Conservation (phyloP, 2,329 filamentous ascomycete genomes). For the Cladosporium colombiae region DNA sequence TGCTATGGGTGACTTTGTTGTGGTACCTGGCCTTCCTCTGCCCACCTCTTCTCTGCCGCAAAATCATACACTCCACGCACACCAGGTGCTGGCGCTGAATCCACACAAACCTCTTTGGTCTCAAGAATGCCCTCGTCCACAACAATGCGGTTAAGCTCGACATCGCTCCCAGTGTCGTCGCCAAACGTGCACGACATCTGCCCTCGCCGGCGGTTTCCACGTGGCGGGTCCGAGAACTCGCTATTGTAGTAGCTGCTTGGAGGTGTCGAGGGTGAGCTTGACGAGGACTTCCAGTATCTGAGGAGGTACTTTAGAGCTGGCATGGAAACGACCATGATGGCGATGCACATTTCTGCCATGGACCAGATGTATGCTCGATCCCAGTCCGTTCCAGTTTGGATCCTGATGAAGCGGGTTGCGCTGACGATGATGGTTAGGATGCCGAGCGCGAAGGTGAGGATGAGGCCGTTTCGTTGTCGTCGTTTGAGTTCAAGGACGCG, state of each 20-base stretch:
- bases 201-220: neutral
- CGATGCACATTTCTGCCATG: neutral
- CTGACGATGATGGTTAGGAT: constrained; percentile 1
- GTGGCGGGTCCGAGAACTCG: neutral
- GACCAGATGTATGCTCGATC: constrained; percentile 2
- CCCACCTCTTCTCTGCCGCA: constrained; percentile 7
- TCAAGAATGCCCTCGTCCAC: neutral
- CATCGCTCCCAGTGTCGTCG: neutral
- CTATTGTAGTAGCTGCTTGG: neutral
- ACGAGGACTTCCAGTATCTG: neutral
- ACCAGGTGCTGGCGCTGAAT: neutral
- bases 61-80: neutral
- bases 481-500: neutral
- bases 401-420: neutral
- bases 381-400: constrained; percentile 1
- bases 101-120: neutral
- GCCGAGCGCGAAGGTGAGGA: constrained; percentile 4
- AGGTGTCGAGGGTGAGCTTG: neutral
- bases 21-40: neutral
- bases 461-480: neutral
- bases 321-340: constrained; percentile 8
- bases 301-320: neutral
- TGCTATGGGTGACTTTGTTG: neutral
- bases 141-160: neutral
- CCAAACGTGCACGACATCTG: neutral